Conservation (phyloP, 1,284 basidiomycete genomes). For the Gomphus bonarii region DNA sequence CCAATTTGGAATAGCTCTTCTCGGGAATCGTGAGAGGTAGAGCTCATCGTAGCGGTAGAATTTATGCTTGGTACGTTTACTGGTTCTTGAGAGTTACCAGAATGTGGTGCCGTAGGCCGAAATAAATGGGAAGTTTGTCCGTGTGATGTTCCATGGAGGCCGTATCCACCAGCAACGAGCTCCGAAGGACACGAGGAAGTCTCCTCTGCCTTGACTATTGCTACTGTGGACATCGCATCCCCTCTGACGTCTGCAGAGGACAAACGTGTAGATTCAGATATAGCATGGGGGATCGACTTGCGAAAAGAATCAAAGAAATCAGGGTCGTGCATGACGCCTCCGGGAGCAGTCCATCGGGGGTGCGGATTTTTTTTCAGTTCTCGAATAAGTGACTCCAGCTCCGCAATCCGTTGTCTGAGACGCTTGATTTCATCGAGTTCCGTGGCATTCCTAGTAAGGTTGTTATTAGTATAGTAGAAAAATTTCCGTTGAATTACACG, state of each 20-base stretch:
- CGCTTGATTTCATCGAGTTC: slow-evolving; percentile 74
- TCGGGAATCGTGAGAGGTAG: background rate
- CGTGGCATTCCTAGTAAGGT: slow-evolving; percentile 61
- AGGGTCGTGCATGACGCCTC: background rate
- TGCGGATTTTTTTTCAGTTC: slow-evolving; percentile 56
- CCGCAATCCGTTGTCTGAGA: slow-evolving; percentile 75
- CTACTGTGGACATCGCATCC: background rate
- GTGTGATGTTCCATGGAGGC: background rate
- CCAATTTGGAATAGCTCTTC: background rate
- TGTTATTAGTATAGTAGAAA: slow-evolving; percentile 4
- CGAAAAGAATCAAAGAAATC: background rate
- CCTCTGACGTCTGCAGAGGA: background rate
- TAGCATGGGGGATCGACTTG: background rate
- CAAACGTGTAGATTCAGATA: background rate
- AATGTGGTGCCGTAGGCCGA: background rate
- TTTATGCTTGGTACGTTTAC: background rate
- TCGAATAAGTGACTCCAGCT: slow-evolving; percentile 80
- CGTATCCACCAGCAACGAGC: background rate
- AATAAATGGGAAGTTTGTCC: background rate
- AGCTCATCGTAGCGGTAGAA: background rate
- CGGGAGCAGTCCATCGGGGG: slow-evolving; percentile 2
- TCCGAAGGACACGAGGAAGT: background rate
- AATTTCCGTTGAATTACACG: slow-evolving; percentile 19
- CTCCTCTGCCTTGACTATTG: background rate
- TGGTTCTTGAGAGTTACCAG: background rate